These are phyloP conservation scores for Aspergillus amoenus DNA, from an alignment of 2,329 filamentous ascomycete genomes.

Conservation along the genomic window DNA sequence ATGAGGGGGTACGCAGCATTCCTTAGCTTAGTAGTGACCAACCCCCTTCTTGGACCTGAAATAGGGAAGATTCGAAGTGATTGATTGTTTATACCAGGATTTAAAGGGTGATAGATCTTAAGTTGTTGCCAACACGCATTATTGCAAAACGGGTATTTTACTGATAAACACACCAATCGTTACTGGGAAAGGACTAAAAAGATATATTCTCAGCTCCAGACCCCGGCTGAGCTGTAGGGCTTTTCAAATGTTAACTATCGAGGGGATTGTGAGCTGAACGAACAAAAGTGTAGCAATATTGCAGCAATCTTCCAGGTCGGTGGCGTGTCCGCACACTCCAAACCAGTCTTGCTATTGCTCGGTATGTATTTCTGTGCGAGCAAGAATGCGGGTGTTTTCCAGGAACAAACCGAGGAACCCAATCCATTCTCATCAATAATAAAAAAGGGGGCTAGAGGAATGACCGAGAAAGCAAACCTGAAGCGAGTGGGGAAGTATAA, in stretches of 20 bases:
- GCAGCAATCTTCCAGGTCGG: neutral
- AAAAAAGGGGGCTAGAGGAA: neutral
- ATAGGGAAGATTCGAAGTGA: neutral
- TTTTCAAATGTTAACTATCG: neutral
- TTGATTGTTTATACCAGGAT: too few relatives aligned
- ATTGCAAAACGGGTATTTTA: neutral
- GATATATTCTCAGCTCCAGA: neutral
- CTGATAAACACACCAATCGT: neutral
- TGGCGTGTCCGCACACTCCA: neutral
- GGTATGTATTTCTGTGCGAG: neutral
- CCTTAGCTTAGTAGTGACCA: neutral
- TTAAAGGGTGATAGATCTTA: too few relatives aligned
- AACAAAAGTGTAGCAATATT: neutral
- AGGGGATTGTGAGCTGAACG: neutral
- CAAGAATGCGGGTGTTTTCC: neutral
- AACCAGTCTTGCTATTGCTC: neutral
- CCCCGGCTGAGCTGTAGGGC: neutral
- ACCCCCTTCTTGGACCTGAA: neutral
- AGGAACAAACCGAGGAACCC: neutral
- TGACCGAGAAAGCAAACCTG: neutral
- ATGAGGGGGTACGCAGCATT: neutral
- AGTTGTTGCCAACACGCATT: too few relatives aligned
- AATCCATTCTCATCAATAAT: neutral
- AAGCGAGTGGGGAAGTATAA: conserved; percentile 4
- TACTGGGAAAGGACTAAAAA: neutral